Evolutionary conservation across 805 yeast species (phyloP).

Genomic region (Metschnikowia henanensis): DNA sequence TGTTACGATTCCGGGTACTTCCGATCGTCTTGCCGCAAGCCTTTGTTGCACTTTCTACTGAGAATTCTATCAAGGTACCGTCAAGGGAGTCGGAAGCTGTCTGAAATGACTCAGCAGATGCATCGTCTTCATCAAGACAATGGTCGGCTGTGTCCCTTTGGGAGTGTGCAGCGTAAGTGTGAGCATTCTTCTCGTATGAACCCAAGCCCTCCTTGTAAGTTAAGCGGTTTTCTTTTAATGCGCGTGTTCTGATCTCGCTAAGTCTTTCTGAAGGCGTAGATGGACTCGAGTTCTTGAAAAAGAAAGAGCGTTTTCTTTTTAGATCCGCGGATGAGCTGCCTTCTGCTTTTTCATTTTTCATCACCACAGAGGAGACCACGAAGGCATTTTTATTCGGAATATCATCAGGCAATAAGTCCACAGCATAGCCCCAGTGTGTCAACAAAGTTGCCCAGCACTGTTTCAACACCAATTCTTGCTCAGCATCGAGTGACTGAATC

Average conservation of each 20-base stretch:
- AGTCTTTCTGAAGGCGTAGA: constrained; percentile 15
- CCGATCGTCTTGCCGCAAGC: neutral
- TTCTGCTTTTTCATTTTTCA: constrained; percentile 11
- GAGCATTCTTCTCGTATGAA: constrained; percentile 22
- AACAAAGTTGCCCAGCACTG: constrained; percentile 21
- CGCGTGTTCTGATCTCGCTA: constrained; percentile 28
- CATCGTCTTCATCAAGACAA: constrained; percentile 20
- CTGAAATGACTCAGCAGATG: constrained; percentile 31
- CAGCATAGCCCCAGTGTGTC: constrained; percentile 45
- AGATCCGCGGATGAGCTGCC: constrained; percentile 18
- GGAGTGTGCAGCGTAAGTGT: constrained; percentile 23
- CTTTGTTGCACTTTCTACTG: neutral
- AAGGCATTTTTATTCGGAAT: constrained; percentile 30
- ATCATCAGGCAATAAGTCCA: constrained; percentile 31
- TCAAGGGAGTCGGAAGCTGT: constrained; percentile 11
- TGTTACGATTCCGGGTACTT: neutral
- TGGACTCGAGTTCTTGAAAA: constrained; percentile 17
- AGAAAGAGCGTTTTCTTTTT: constrained; percentile 34
- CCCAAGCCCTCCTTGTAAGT: constrained; percentile 23
- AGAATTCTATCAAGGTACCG: constrained; percentile 6
- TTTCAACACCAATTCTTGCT: constrained; percentile 19
- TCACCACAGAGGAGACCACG: constrained; percentile 27
- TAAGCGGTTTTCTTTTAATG: constrained; percentile 28
- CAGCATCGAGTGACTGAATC: constrained; percentile 33
- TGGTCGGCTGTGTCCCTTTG: constrained; percentile 16